Conservation (phyloP, 345 rosid species). For the Eucalyptus pumila region DNA sequence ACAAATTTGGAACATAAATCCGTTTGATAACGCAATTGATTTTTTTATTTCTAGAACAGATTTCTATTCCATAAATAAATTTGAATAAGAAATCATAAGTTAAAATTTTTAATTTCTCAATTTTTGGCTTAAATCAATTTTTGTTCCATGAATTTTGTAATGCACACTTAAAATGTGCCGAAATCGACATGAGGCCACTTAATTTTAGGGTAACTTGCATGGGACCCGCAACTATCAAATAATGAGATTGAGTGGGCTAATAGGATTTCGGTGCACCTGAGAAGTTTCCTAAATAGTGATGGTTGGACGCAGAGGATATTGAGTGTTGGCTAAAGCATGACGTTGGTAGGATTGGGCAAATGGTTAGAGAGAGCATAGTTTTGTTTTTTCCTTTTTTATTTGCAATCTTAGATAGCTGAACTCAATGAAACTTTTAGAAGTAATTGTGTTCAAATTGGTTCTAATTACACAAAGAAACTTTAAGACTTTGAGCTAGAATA, state of each 20-base stretch:
- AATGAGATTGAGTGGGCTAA: neutral
- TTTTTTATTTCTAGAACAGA: fast-evolving
- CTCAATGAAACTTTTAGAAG: neutral
- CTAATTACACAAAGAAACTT: neutral
- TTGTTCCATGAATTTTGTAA: fast-evolving
- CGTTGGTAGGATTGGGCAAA: neutral
- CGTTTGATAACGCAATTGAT: fast-evolving
- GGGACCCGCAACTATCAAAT: neutral
- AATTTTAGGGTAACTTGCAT: neutral
- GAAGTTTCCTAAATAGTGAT: neutral
- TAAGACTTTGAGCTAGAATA: neutral
- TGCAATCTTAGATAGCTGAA: neutral
- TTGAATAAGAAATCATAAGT: fast-evolving
- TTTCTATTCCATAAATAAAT: fast-evolving
- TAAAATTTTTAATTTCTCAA: no score
- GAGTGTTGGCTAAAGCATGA: neutral
- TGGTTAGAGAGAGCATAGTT: neutral
- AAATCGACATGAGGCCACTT: neutral
- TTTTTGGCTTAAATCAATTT: no score
- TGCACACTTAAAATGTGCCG: neutral
- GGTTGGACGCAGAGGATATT: neutral
- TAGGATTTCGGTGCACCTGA: neutral
- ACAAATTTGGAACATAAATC: fast-evolving
- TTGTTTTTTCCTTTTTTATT: neutral
- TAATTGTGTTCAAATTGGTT: neutral